Percentiles rank a stretch among this genome's conserved stretches.
Evolutionary conservation across 768 basidiomycete species (phyloP).

Genomic region (Dacryopinax primogenitus): DNA sequence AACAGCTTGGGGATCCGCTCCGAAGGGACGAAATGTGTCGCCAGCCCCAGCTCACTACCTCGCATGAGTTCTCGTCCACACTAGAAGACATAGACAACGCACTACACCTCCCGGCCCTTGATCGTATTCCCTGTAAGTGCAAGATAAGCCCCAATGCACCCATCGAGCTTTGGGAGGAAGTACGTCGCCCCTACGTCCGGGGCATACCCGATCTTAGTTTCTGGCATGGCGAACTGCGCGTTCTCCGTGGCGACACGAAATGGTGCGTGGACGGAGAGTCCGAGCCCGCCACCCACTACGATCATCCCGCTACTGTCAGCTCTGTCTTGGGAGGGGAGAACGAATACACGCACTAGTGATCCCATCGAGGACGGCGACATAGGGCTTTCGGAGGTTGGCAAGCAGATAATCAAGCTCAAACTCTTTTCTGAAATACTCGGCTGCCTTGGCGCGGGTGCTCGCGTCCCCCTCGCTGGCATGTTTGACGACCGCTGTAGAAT

Average conservation of each 20-base stretch:
- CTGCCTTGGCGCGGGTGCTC: conserved; percentile 45
- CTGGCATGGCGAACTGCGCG: conserved; percentile 89
- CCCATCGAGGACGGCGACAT: conserved; percentile 82
- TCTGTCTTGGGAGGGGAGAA: conserved; percentile 11
- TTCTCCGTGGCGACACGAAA: conserved; percentile 92
- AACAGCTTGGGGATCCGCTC: conserved; percentile 59
- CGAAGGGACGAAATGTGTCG: conserved; percentile 84
- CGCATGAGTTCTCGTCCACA: background rate
- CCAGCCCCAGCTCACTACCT: conserved; percentile 74
- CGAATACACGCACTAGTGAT: conserved; percentile 57
- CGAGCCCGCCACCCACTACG: conserved; percentile 91
- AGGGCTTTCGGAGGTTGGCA: conserved; percentile 67
- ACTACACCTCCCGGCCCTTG: conserved; percentile 76
- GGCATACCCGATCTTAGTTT: conserved; percentile 79
- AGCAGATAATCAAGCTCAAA: conserved; percentile 69
- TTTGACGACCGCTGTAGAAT: conserved; percentile 12
- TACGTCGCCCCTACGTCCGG: conserved; percentile 90
- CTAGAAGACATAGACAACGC: conserved; percentile 26
- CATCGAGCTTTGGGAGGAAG: conserved; percentile 82
- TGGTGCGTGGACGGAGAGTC: conserved; percentile 67
- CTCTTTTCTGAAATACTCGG: conserved; percentile 83
- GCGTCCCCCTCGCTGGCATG: conserved; percentile 26
- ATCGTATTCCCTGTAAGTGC: conserved; percentile 66
- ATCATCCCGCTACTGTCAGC: conserved; percentile 8
- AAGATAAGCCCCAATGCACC: conserved; percentile 86